These are phyloP conservation scores for Tolypocladium capitatum DNA, from an alignment of 2,329 filamentous ascomycete genomes.

Conservation along the genomic window DNA sequence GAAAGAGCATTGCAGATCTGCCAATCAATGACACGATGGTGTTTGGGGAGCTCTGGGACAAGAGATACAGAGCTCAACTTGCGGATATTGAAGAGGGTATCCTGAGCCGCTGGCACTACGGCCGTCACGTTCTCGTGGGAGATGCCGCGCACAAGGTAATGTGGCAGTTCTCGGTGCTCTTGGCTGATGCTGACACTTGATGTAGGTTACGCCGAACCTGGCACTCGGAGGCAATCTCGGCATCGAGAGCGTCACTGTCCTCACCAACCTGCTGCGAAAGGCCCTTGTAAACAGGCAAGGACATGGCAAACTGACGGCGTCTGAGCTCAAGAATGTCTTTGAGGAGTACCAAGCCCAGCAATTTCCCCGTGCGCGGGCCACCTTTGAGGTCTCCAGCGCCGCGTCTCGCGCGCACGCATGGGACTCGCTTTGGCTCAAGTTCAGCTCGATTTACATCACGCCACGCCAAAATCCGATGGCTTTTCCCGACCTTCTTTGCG, in stretches of 20 bases:
- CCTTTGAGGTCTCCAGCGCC: neutral
- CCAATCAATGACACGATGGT: conserved; percentile 13
- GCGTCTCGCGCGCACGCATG: neutral
- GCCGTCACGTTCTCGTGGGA: conserved; percentile 18
- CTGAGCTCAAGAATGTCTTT: no score
- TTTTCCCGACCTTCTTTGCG: no score
- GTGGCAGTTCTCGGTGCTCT: conserved; percentile 6
- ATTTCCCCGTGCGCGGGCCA: no score
- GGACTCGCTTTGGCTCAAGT: neutral
- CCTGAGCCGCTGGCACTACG: conserved; percentile 15
- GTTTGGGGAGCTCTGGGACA: conserved; percentile 21
- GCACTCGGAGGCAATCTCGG: conserved; percentile 17
- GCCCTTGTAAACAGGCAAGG: neutral
- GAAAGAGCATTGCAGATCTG: conserved; percentile 11
- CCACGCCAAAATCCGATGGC: neutral
- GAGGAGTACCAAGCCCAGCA: no score
- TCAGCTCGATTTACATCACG: neutral
- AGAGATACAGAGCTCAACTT: conserved; percentile 7
- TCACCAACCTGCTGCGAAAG: conserved; percentile 10
- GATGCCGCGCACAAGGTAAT: conserved; percentile 19
- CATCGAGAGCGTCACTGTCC: conserved; percentile 12
- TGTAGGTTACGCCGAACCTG: conserved; percentile 9
- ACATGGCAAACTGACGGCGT: no score
- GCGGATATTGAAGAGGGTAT: conserved; percentile 19
- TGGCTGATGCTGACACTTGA: neutral